A percentile compares a stretch with the other conserved stretches of the same genome.
Conservation (phyloP, 2,329 filamentous ascomycete genomes). For the Zopfia rhizophila region DNA sequence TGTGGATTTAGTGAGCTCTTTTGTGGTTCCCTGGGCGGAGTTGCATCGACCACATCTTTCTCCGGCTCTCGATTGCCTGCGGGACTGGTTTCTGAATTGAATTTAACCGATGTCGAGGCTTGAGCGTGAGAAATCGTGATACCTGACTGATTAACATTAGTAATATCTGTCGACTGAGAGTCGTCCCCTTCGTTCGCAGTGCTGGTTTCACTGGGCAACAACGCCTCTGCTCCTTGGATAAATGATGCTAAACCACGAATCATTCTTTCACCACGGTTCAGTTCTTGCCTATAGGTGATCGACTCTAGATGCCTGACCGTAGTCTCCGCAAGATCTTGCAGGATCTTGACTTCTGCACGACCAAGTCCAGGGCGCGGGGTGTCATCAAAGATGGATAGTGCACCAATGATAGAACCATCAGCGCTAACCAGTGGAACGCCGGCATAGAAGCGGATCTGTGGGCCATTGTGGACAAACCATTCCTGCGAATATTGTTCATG, state of each 20-base stretch:
- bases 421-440: conserved; percentile 38
- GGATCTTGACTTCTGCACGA: conserved; percentile 32
- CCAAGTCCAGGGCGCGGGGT: conserved; percentile 26
- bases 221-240: conserved; percentile 36
- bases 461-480: conserved; percentile 39
- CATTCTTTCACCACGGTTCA: conserved; percentile 40
- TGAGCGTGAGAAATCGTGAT: too few relatives aligned
- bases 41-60: too few relatives aligned
- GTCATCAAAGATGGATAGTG: conserved; percentile 37
- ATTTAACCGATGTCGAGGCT: too few relatives aligned
- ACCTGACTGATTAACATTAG: too few relatives aligned
- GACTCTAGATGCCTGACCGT: conserved; percentile 38
- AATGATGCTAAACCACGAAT: conserved; percentile 45
- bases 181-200: too few relatives aligned
- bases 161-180: too few relatives aligned
- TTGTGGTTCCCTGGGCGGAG: too few relatives aligned
- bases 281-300: conserved; percentile 38
- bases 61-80: too few relatives aligned
- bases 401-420: conserved; percentile 35
- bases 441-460: conserved; percentile 44
- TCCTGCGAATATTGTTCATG: conserved; percentile 36
- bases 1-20: too few relatives aligned
- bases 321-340: conserved; percentile 42
- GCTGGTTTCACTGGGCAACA: too few relatives aligned
- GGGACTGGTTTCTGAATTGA: too few relatives aligned